Conservation (phyloP, 495 filamentous ascomycete genomes). For the Penicillium simplicissimum region DNA sequence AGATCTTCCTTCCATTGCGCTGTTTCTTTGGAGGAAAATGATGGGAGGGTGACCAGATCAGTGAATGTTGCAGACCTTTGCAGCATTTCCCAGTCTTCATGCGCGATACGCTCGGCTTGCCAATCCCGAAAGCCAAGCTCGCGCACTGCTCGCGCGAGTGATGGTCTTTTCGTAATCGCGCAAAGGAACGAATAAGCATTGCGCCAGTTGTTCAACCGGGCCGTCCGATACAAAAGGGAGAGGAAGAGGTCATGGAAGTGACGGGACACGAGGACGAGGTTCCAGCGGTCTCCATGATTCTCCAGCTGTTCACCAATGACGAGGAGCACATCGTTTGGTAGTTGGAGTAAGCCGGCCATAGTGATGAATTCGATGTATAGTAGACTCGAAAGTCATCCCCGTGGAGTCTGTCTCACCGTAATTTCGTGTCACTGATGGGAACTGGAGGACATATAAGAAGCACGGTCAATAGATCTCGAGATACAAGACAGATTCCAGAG, state of each 20-base stretch:
- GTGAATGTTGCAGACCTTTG: conserved; percentile 5
- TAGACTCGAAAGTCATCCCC: not conserved
- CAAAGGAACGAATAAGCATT: conserved; percentile 27
- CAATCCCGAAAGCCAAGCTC: conserved; percentile 30
- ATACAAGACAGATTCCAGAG: not conserved
- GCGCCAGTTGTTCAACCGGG: conserved; percentile 20
- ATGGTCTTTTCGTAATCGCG: conserved; percentile 24
- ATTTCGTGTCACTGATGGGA: not conserved
- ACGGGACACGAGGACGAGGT: conserved; percentile 33
- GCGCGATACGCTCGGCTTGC: conserved; percentile 5
- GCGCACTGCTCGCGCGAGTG: conserved; percentile 30
- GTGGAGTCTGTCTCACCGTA: not conserved
- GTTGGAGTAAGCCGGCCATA: not conserved
- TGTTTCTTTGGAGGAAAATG: conserved; percentile 27
- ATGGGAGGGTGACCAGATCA: conserved; percentile 11
- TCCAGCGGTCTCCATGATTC: conserved; percentile 30
- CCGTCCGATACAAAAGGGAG: conserved; percentile 28
- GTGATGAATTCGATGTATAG: not conserved
- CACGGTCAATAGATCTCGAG: not conserved
- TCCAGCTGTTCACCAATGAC: conserved; percentile 35
- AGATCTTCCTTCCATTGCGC: conserved; percentile 30
- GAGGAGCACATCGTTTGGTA: conserved; percentile 37
- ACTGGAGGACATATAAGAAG: not conserved
- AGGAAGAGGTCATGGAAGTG: conserved; percentile 37
- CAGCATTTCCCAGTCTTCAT: conserved; percentile 10